Conservation (phyloP, 2,329 filamentous ascomycete species). For the Pseudonectria foliicola region DNA sequence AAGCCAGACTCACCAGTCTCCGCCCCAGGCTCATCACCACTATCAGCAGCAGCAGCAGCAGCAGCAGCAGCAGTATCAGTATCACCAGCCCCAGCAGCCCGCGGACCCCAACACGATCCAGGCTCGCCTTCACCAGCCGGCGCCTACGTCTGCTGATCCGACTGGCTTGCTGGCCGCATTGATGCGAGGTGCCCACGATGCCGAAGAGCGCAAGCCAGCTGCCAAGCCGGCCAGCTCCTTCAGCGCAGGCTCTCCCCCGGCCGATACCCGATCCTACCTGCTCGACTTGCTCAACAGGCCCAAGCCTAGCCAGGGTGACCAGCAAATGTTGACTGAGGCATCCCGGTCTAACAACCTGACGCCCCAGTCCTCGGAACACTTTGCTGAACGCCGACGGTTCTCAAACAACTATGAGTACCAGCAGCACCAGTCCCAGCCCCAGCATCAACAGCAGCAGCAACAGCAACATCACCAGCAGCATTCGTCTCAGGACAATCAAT, state of each 20-base stretch:
- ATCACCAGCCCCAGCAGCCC: conserved; percentile 17
- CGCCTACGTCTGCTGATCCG: conserved; percentile 49
- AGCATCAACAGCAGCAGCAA: conserved; percentile 16
- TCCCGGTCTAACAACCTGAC: conserved; percentile 38
- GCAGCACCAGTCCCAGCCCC: conserved; percentile 16
- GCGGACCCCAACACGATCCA: conserved; percentile 20
- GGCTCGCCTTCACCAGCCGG: conserved; percentile 47
- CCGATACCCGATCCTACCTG: conserved; percentile 77
- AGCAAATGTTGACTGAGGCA: conserved; percentile 34
- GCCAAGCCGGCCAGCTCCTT: conserved; percentile 30
- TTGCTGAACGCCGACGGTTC: conserved; percentile 21
- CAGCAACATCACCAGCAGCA: too few relatives aligned
- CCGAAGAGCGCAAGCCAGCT: conserved; percentile 32
- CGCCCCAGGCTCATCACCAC: conserved; percentile 9
- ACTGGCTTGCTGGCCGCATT: conserved; percentile 52
- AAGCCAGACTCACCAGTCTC: conserved; percentile 6
- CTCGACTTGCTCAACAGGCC: conserved; percentile 78
- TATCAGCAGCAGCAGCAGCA: conserved; percentile 15
- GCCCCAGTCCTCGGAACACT: conserved; percentile 34
- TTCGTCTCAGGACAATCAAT: conserved; percentile 14
- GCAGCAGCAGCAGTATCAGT: conserved; percentile 14
- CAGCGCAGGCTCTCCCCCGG: conserved; percentile 45
- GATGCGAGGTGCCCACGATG: conserved; percentile 50
- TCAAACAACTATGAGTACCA: conserved; percentile 21
- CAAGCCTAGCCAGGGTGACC: conserved; percentile 56